Base-by-base conservation (phyloP, 2,329 filamentous ascomycete genomes). In the Fusarium nurragi region DNA sequence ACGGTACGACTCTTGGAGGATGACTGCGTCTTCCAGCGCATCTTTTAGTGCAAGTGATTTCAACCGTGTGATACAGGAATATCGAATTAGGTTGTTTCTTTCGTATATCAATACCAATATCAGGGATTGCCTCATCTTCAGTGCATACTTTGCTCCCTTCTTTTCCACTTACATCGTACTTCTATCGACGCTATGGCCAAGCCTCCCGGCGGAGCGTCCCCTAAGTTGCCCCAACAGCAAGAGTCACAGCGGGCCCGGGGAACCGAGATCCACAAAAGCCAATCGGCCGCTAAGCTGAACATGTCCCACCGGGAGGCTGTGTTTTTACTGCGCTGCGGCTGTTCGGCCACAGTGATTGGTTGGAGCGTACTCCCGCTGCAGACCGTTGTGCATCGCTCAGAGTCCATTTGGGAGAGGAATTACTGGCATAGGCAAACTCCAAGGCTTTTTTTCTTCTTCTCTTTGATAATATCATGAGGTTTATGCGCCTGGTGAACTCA, bases 201-300 rank as follows among this genome's bases (percentile, higher is more conserved):
- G 45, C 40, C 56, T 41, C 23, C 39, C n/a, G 37, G 36, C 32
- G 26, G 28, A 45, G 45, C 30, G 8, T n/a, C 32, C 30, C 13
- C 32, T 40, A 21, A 39, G 37, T 12, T 14, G 11, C 13, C 19
- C n/a, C 38, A 18, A 28, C 44, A 37, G 26, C 44, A 59, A 54
- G 59, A 64, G 59, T 64, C 60, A 64, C 54, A 40, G 23, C 53
- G 47, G 59, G 43, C 30, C 32, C 32, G 16, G 22, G 22, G n/a
- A 30, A 30, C 28, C 25, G 36, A 38, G 46, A 38, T 37, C 58
- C 25, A 38, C 19, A 19, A 22, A 23, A 30, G 16, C 46, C 41
- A 41, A 43, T 36, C 48, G 40, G 34, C 18, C 53, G 46, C 56
- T 58, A 52, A 32, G 13, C 52, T 39, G 22, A 21, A 50, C 38